phyloP scores from a whole-genome alignment of 1,284 basidiomycete genomes.

The Sanghuangporus baumii region DNA sequence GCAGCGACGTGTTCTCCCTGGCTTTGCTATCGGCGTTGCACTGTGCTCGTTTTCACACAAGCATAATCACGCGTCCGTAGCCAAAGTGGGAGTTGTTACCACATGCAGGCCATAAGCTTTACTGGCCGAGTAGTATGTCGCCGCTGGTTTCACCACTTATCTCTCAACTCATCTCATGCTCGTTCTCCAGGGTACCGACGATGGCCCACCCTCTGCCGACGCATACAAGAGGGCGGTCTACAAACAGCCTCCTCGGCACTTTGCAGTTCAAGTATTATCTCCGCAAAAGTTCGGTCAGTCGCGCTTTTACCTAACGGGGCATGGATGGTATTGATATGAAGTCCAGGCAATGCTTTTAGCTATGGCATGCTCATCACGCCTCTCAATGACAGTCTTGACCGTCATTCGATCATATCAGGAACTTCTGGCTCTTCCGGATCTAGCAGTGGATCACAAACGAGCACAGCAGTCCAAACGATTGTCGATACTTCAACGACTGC shows the following conservation, averaged over 20 bases:
- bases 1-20: background rate
- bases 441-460: conserved; percentile 12
- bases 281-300: conserved; percentile 54
- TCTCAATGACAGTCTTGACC: conserved; percentile 27
- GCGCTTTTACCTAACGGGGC: background rate
- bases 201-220: conserved; percentile 25
- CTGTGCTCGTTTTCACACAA: background rate
- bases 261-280: conserved; percentile 49
- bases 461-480: conserved; percentile 6
- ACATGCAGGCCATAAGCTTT: background rate
- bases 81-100: background rate
- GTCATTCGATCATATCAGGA: conserved; percentile 29
- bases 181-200: background rate
- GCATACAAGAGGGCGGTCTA: conserved; percentile 55
- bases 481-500: conserved; percentile 13
- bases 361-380: conserved; percentile 61
- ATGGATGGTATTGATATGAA: background rate
- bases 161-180: background rate
- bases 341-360: conserved; percentile 44
- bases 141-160: background rate
- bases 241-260: conserved; percentile 51
- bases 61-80: background rate
- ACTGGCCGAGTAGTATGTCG: background rate
- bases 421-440: conserved; percentile 29
- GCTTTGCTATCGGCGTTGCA: background rate